These are phyloP conservation scores for Lachancea quebecensis DNA, from an alignment of 805 yeast genomes.

Conservation along the genomic window DNA sequence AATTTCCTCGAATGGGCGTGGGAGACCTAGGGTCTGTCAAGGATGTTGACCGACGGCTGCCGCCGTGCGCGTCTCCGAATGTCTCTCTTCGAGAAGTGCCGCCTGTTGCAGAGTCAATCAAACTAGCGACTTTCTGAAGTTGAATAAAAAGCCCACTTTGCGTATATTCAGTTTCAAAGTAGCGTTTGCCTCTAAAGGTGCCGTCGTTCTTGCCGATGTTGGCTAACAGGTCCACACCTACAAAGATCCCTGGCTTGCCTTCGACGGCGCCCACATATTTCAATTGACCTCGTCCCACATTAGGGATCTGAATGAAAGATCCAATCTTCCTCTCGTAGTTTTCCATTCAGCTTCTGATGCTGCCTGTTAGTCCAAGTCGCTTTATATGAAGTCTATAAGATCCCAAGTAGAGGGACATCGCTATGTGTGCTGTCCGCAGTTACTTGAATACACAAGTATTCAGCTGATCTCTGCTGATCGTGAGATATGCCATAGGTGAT, in stretches of 20 bases:
- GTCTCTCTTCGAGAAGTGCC: conserved; percentile 15
- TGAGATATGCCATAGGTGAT: too few species aligned
- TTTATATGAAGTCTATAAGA: neutral
- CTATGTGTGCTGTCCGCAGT: too few species aligned
- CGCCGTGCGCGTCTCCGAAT: conserved; percentile 5
- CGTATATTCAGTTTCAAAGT: conserved; percentile 59
- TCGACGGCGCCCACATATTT: conserved; percentile 67
- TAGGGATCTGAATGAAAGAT: conserved; percentile 46
- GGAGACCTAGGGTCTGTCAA: conserved; percentile 13
- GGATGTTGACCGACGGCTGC: conserved; percentile 9
- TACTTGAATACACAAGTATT: too few species aligned
- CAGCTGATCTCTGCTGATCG: too few species aligned
- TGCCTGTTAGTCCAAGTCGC: neutral
- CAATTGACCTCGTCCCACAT: conserved; percentile 61
- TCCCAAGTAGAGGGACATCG: too few species aligned
- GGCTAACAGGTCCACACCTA: conserved; percentile 77
- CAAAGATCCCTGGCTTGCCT: conserved; percentile 68
- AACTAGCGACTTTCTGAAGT: conserved; percentile 38
- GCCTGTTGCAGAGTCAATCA: conserved; percentile 17
- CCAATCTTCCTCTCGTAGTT: conserved; percentile 25
- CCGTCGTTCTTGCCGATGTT: conserved; percentile 80
- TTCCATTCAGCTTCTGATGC: conserved; percentile 1
- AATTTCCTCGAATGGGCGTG: conserved; percentile 11
- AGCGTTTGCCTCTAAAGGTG: conserved; percentile 60
- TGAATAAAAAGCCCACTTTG: conserved; percentile 71